A percentile compares a stretch with the other conserved stretches of the same genome.
These are phyloP conservation scores for Acanthamoeba culbertsoni DNA, from an alignment of 208 protist species.

Conservation along the genomic window DNA sequence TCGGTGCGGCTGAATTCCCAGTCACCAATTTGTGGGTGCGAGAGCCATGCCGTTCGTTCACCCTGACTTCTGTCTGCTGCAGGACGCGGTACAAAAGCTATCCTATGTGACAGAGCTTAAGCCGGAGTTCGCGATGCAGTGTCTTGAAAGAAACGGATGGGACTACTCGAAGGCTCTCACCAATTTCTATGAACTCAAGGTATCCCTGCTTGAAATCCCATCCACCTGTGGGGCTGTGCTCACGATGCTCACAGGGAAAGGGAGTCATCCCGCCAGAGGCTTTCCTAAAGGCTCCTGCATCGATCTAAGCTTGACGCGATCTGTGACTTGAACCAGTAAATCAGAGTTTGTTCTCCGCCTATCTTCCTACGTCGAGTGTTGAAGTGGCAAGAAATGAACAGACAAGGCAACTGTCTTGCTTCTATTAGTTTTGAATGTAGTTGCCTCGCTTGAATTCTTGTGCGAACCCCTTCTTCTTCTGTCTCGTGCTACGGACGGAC, in stretches of 20 bases:
- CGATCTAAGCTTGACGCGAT: background rate
- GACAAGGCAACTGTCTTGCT: too few species aligned
- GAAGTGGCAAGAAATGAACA: too few species aligned
- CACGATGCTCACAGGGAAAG: background rate
- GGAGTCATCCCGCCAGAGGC: background rate
- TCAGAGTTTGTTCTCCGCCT: too few species aligned
- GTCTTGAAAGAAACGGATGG: conserved; percentile 47
- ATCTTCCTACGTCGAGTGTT: too few species aligned
- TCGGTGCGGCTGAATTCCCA: background rate
- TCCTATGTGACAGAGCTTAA: conserved; percentile 50
- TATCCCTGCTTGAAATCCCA: background rate
- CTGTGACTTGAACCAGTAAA: background rate
- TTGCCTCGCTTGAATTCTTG: too few species aligned
- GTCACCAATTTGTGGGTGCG: too few species aligned
- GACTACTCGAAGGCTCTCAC: conserved; percentile 49
- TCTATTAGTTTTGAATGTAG: too few species aligned
- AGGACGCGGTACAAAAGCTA: conserved; percentile 51
- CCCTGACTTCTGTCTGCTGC: background rate
- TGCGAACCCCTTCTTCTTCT: too few species aligned
- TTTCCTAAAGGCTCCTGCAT: background rate
- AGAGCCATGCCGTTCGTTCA: too few species aligned
- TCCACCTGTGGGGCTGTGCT: background rate
- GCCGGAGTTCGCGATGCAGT: background rate
- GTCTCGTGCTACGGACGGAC: too few species aligned
- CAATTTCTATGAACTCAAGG: conserved; percentile 62